Evolutionary conservation across 2,329 filamentous ascomycete species (phyloP), one percentile per base, ranked within the genome.

Genomic region (Periconia sp.): DNA sequence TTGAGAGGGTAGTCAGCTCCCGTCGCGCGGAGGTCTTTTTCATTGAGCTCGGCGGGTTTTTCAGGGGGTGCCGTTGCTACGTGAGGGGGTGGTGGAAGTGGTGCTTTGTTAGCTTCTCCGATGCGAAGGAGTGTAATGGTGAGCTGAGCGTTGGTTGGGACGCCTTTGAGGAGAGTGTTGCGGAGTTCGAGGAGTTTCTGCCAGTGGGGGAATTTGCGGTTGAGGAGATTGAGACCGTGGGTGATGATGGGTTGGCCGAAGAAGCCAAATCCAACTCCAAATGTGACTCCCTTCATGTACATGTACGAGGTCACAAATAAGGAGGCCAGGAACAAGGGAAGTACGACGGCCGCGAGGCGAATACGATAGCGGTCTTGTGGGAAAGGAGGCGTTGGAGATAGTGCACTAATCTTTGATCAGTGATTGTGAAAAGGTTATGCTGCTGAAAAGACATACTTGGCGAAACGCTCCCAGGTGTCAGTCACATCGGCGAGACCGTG

Each of bases 111-210:
- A 11, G 84, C 84, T 73, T 95, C 91, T 41, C 90, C 91, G 30
- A 93, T 85, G 6, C 91, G 88, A 11, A 95, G 83, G 1, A 95
- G 80, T 0, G 91, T 95, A 27, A 95, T 77, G 0, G 90, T 86
- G 17, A 95, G 82, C 66, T 96, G 91, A 3, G 90, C 90, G 67
- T 95, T 94, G 1, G 91, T 96, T 1, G 91, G 91, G 0, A 94
- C 86, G 2, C 90, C 90, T 66, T 89, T 90, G 47, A 96, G 83
- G 1, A 94, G 70, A 0, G 88, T 91, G 33, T 91, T 91, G 55
- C 88, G 82, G 11, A 91, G 74, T 63, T 92, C 86, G 15, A 93
- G 77, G 7, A 91, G 77, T 61, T 88, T 89, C 64, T 90, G 81
- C 90, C 90, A 94, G 60, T 86, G 77, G 1, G 90, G 90, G 60